These are phyloP conservation scores for Elaeis oleifera DNA, from an alignment of 202 grass and related monocot genomes.

Conservation along the genomic window DNA sequence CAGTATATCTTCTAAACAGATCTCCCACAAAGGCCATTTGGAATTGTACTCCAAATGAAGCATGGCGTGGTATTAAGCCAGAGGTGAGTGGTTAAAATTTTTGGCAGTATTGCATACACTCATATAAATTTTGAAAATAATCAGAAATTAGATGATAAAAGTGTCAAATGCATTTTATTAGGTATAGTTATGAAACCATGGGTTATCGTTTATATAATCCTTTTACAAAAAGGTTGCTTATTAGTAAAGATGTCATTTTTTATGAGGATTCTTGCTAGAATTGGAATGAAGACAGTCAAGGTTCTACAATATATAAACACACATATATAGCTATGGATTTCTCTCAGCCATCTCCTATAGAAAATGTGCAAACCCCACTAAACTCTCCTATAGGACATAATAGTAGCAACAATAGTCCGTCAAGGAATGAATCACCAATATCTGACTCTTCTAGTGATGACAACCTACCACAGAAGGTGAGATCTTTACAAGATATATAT, in stretches of 20 bases:
- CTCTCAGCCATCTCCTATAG: too few relatives aligned
- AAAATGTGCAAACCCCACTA: too few relatives aligned
- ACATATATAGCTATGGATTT: too few relatives aligned
- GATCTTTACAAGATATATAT: neutral
- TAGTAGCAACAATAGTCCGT: neutral
- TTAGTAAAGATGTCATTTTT: too few relatives aligned
- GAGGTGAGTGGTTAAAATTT: neutral
- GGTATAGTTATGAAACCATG: neutral
- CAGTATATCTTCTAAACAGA: neutral
- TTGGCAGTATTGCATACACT: neutral
- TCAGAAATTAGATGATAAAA: neutral
- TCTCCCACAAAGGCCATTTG: slow-evolving; percentile 4
- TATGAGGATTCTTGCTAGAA: neutral
- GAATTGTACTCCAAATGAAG: neutral
- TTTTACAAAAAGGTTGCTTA: too few relatives aligned
- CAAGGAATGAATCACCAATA: neutral
- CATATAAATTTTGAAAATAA: neutral
- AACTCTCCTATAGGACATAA: too few relatives aligned
- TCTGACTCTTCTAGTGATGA: neutral
- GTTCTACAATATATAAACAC: too few relatives aligned
- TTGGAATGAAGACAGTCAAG: neutral
- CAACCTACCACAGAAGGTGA: too few relatives aligned
- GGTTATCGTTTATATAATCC: too few relatives aligned
- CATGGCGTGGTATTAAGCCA: too few relatives aligned
- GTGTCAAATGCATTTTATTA: neutral